phyloP scores from a whole-genome alignment of 2,329 filamentous ascomycete genomes.

The Xylariomycetidae sp. region DNA sequence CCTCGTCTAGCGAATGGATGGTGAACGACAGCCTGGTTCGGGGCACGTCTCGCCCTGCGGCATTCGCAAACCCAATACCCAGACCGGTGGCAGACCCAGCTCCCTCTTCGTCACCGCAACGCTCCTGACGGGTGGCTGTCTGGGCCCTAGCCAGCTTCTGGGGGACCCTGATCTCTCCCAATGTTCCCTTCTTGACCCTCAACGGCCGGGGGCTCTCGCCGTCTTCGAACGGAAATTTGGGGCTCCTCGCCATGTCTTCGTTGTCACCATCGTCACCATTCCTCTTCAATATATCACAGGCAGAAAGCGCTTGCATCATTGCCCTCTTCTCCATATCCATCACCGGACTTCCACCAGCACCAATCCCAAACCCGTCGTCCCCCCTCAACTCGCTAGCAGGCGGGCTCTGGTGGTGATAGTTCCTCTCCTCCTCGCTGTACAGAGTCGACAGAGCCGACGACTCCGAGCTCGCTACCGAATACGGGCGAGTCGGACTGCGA shows the following conservation, averaged over 20 bases:
- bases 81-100: neutral
- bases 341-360: neutral
- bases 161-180: conserved; percentile 7
- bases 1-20: conserved; percentile 11
- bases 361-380: too few species aligned
- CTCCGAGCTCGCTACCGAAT: conserved; percentile 34
- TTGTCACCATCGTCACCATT: neutral
- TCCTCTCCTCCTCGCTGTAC: conserved; percentile 49
- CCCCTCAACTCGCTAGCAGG: conserved; percentile 6
- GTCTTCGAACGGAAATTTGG: conserved; percentile 7
- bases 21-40: conserved; percentile 10
- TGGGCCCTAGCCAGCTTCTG: too few species aligned
- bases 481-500: conserved; percentile 11
- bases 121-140: too few species aligned
- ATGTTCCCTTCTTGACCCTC: conserved; percentile 9
- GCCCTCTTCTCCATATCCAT: conserved; percentile 5
- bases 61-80: neutral
- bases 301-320: conserved; percentile 8
- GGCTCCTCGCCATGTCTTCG: neutral
- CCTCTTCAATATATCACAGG: conserved; percentile 7
- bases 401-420: conserved; percentile 26
- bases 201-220: conserved; percentile 9
- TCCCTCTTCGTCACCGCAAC: neutral
- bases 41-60: neutral
- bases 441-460: conserved; percentile 54